phyloP scores from a whole-genome alignment of 2,329 filamentous ascomycete genomes.

The Emericellopsis atlantica region DNA sequence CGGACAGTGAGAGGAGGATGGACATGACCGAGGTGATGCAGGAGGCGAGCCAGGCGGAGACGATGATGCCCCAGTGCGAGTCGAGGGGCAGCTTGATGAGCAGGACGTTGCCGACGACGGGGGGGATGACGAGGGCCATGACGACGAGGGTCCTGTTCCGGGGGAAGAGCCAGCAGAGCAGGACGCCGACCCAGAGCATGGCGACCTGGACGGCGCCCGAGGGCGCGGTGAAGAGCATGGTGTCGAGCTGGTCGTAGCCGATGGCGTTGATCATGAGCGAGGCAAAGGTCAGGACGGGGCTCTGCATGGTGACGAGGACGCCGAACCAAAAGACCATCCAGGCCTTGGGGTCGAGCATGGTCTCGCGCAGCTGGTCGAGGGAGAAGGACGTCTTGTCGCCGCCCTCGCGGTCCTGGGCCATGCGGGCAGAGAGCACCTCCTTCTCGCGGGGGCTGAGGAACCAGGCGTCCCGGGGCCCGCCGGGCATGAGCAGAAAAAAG shows the following conservation, averaged over 20 bases:
- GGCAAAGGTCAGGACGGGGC: constrained; percentile 24
- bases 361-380: constrained; percentile 26
- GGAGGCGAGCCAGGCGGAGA: constrained; percentile 31
- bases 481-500: constrained; percentile 34
- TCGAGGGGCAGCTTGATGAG: constrained; percentile 25
- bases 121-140: constrained; percentile 24
- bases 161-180: constrained; percentile 23
- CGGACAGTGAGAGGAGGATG: constrained; percentile 22
- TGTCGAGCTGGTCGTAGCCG: constrained; percentile 28
- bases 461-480: constrained; percentile 31
- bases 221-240: constrained; percentile 31
- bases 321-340: constrained; percentile 16
- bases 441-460: constrained; percentile 30
- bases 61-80: constrained; percentile 32
- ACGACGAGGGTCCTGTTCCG: constrained; percentile 23
- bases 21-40: constrained; percentile 28
- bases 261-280: constrained; percentile 34
- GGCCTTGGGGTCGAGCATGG: constrained; percentile 26
- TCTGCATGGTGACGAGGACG: constrained; percentile 8
- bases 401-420: constrained; percentile 17
- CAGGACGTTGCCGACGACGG: constrained; percentile 29
- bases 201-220: constrained; percentile 33
- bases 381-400: constrained; percentile 28
- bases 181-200: constrained; percentile 30
- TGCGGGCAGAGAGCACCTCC: constrained; percentile 21